These are phyloP conservation scores for Phycomyces nitens DNA, from an alignment of 192 early-diverging fungal species.

Conservation along the genomic window DNA sequence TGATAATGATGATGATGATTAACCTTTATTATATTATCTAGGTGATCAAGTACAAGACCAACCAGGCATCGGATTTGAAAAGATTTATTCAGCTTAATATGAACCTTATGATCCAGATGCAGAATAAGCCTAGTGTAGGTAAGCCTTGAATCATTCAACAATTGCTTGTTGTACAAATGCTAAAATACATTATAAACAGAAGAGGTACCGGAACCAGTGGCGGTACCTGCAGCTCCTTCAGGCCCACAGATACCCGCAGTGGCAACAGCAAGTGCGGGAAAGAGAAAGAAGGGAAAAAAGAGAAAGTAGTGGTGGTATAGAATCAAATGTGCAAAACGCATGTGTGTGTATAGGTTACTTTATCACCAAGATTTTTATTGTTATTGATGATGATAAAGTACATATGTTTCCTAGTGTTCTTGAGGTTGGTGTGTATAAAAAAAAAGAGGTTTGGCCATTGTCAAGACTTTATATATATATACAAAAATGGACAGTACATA, in stretches of 20 bases:
- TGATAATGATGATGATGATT: background rate
- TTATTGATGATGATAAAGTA: too few relatives aligned
- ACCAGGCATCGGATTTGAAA: constrained; percentile 63
- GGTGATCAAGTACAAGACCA: constrained; percentile 66
- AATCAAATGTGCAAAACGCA: too few relatives aligned
- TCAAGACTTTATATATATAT: too few relatives aligned
- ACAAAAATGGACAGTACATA: too few relatives aligned
- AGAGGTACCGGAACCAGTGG: constrained; percentile 12
- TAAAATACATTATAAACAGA: constrained; percentile 5
- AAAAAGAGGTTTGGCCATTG: too few relatives aligned
- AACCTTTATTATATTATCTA: too few relatives aligned
- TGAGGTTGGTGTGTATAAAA: background rate
- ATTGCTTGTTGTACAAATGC: too few relatives aligned
- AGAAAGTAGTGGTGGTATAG: constrained; percentile 3
- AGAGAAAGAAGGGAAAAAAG: constrained; percentile 22
- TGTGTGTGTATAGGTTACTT: too few relatives aligned
- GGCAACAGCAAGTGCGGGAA: background rate
- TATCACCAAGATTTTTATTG: too few relatives aligned
- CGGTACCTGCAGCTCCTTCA: constrained; percentile 12
- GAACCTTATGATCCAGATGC: constrained; percentile 68
- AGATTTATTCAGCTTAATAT: constrained; percentile 69
- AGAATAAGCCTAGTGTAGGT: constrained; percentile 36
- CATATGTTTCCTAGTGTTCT: too few relatives aligned
- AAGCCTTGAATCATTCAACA: constrained; percentile 26
- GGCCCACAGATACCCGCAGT: constrained; percentile 15